Evolutionary conservation across 768 basidiomycete genomes (phyloP).

Genomic region (Fomitopsis serialis): DNA sequence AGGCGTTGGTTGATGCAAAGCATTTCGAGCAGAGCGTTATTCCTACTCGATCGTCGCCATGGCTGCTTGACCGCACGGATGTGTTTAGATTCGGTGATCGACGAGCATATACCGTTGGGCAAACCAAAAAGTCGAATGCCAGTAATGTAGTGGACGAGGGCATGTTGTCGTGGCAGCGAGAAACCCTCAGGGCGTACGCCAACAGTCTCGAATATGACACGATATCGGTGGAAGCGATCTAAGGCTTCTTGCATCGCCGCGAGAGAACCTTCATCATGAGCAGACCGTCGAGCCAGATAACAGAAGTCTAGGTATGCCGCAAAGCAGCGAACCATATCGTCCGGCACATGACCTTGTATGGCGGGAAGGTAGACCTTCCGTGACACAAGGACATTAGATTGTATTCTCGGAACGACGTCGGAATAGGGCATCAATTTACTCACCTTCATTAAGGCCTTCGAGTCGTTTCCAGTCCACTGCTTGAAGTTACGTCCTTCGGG

Average conservation of each 20-base stretch:
- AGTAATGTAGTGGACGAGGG: conserved; percentile 6
- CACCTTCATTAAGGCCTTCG: conserved; percentile 24
- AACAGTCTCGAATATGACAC: conserved; percentile 1
- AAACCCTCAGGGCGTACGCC: conserved; percentile 8
- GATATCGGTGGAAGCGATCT: neutral
- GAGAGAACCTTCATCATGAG: neutral
- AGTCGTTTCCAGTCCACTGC: conserved; percentile 25
- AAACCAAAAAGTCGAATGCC: conserved; percentile 10
- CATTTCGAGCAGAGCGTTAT: conserved; percentile 14
- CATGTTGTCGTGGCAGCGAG: conserved; percentile 13
- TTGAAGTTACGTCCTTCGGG: conserved; percentile 20
- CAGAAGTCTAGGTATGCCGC: conserved; percentile 19
- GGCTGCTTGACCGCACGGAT: conserved; percentile 18
- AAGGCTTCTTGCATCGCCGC: neutral
- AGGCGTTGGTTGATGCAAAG: conserved; percentile 17
- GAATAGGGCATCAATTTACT: neutral
- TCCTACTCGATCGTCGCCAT: conserved; percentile 15
- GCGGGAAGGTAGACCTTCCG: conserved; percentile 22
- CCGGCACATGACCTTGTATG: conserved; percentile 12
- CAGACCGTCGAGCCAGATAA: conserved; percentile 11
- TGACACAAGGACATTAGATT: too few species aligned
- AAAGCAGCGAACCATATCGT: conserved; percentile 10
- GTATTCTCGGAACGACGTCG: too few species aligned
- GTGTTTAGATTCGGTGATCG: conserved; percentile 19
- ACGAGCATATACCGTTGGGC: conserved; percentile 18